Evolutionary conservation across 1,139 yeast species (phyloP).

Genomic region (Nematodospora anomalae): DNA sequence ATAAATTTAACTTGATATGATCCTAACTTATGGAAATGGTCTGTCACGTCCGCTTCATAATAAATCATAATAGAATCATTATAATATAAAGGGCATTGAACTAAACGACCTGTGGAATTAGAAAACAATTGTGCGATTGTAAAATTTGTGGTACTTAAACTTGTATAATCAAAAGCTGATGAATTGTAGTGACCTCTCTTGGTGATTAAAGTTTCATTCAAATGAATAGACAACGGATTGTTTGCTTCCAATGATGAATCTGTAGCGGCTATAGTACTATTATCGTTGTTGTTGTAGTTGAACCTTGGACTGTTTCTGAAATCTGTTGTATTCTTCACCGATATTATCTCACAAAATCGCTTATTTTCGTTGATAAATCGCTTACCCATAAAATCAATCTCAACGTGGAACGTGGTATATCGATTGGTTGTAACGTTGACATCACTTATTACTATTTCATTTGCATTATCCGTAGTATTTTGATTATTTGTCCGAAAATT

Average conservation of each 20-base stretch:
- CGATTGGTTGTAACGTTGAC: conserved; percentile 45
- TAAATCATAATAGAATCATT: conserved; percentile 42
- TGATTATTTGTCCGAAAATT: conserved; percentile 65
- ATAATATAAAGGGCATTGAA: conserved; percentile 43
- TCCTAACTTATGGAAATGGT: conserved; percentile 39
- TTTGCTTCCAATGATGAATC: background rate
- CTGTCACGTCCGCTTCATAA: conserved; percentile 38
- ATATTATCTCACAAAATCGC: conserved; percentile 48
- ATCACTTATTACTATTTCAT: conserved; percentile 33
- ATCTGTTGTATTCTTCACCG: conserved; percentile 38
- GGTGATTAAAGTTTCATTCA: conserved; percentile 1
- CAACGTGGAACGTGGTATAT: conserved; percentile 51
- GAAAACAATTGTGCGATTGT: conserved; percentile 26
- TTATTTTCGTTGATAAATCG: conserved; percentile 36
- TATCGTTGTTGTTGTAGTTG: background rate
- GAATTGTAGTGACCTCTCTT: background rate
- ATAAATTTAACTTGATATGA: conserved; percentile 41
- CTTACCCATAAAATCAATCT: conserved; percentile 45
- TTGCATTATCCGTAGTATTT: conserved; percentile 83
- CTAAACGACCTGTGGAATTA: conserved; percentile 27
- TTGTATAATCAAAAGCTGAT: background rate
- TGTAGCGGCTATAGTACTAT: background rate
- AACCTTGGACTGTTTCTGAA: conserved; percentile 26
- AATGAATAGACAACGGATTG: background rate
- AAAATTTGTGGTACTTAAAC: conserved; percentile 12